Evolutionary conservation across 768 basidiomycete genomes (phyloP).

Genomic region (Tylopilus balloui): DNA sequence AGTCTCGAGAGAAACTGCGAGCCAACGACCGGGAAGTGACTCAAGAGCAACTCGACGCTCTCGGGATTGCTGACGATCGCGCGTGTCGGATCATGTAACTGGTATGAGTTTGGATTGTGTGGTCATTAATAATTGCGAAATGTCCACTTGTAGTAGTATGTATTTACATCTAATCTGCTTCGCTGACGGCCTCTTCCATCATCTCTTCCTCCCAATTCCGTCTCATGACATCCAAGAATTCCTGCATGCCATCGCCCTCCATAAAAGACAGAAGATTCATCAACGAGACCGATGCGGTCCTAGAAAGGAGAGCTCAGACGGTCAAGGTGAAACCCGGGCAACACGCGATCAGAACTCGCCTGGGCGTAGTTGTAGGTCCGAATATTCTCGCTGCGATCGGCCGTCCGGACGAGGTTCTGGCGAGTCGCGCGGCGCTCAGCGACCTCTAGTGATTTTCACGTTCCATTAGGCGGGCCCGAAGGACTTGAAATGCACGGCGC

Average conservation of each 20-base stretch:
- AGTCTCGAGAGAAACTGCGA: conserved; percentile 68
- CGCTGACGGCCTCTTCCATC: conserved; percentile 49
- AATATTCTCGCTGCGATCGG: conserved; percentile 91
- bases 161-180: conserved; percentile 12
- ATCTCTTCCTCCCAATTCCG: conserved; percentile 51
- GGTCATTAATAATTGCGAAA: not conserved
- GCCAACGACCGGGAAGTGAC: conserved; percentile 73
- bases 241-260: conserved; percentile 59
- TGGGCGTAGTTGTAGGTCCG: conserved; percentile 94
- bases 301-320: conserved; percentile 33
- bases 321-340: not conserved
- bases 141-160: not conserved
- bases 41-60: conserved; percentile 59
- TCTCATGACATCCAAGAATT: conserved; percentile 54
- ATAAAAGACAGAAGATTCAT: conserved; percentile 62
- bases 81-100: conserved; percentile 42
- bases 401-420: conserved; percentile 69
- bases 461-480: conserved; percentile 85
- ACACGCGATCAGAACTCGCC: conserved; percentile 31
- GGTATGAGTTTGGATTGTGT: not conserved
- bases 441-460: conserved; percentile 63
- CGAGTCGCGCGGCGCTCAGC: conserved; percentile 65
- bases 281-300: conserved; percentile 80
- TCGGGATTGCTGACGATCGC: conserved; percentile 44
- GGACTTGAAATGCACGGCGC: conserved; percentile 88